Evolutionary conservation across 2,329 filamentous ascomycete genomes (phyloP).

Genomic region (Ilyonectria robusta): DNA sequence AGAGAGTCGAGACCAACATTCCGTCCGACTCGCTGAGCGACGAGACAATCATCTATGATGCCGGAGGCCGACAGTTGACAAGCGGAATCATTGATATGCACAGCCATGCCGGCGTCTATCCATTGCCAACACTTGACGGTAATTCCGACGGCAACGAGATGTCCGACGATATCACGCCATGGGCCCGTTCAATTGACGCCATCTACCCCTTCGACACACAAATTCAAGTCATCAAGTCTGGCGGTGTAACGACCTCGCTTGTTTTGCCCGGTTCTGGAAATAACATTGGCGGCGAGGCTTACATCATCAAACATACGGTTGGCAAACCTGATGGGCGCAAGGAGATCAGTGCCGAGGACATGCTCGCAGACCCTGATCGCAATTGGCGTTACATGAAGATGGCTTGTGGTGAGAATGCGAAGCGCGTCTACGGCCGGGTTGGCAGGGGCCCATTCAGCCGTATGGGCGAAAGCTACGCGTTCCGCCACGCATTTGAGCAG

Average conservation of each 20-base stretch:
- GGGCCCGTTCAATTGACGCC: constrained; percentile 76
- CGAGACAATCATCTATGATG: constrained; percentile 68
- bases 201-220: constrained; percentile 75
- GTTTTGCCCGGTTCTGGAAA: constrained; percentile 79
- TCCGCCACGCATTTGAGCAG: constrained; percentile 77
- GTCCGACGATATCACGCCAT: constrained; percentile 75
- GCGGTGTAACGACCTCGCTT: constrained; percentile 79
- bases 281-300: constrained; percentile 81
- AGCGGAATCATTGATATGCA: constrained; percentile 81
- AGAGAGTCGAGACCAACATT: constrained; percentile 64
- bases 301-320: constrained; percentile 77
- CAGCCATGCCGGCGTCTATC: constrained; percentile 73
- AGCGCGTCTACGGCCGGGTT: constrained; percentile 70
- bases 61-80: constrained; percentile 73
- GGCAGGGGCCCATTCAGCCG: constrained; percentile 71
- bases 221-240: constrained; percentile 78
- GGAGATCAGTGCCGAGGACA: constrained; percentile 74
- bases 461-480: constrained; percentile 78
- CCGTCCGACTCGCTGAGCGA: constrained; percentile 58
- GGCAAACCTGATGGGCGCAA: constrained; percentile 71
- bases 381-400: constrained; percentile 83
- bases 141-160: constrained; percentile 75
- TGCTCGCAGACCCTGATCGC: constrained; percentile 76
- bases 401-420: constrained; percentile 81
- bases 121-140: constrained; percentile 68